phyloP scores from a whole-genome alignment of 495 filamentous ascomycete species.

The Margaritispora aquatica region DNA sequence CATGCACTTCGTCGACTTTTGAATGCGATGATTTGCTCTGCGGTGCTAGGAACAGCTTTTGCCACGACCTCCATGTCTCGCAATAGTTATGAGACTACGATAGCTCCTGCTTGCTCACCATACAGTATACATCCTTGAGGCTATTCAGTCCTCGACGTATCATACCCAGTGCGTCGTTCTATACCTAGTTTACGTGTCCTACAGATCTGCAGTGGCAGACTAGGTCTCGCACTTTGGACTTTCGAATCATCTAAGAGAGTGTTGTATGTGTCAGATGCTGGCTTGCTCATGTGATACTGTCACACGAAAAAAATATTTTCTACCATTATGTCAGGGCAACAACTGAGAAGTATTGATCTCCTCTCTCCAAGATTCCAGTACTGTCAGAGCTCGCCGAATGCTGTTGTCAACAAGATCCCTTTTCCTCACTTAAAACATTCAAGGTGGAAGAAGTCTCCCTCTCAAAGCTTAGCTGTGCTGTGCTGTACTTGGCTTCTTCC shows the following conservation, averaged over 20 bases:
- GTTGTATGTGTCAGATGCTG: slow-evolving; percentile 29
- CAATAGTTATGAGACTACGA: slow-evolving; percentile 29
- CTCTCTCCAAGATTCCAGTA: slow-evolving; percentile 31
- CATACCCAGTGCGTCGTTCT: no score
- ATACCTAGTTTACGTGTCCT: no score
- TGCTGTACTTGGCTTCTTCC: slow-evolving; percentile 26
- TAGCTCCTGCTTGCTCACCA: slow-evolving; percentile 31
- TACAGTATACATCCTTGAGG: slow-evolving; percentile 31
- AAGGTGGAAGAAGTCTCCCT: no score
- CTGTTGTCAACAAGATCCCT: slow-evolving; percentile 29
- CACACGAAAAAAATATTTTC: slow-evolving; percentile 36
- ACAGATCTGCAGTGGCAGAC: slow-evolving; percentile 36
- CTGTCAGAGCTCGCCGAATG: slow-evolving; percentile 25
- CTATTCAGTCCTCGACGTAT: no score
- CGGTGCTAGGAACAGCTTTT: slow-evolving; percentile 19
- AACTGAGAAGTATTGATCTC: slow-evolving; percentile 33
- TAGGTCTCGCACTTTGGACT: slow-evolving; percentile 3
- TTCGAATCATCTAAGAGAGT: slow-evolving; percentile 11
- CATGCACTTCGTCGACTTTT: not conserved
- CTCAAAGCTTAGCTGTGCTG: slow-evolving; percentile 30
- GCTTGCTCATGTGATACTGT: slow-evolving; percentile 28
- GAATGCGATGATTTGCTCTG: slow-evolving; percentile 18
- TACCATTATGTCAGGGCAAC: slow-evolving; percentile 30
- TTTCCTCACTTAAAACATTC: no score
- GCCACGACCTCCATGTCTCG: slow-evolving; percentile 27